A percentile compares a stretch with the other conserved stretches of the same genome.
phyloP scores from a whole-genome alignment of 768 basidiomycete genomes.

The Hysterangium stoloniferum region DNA sequence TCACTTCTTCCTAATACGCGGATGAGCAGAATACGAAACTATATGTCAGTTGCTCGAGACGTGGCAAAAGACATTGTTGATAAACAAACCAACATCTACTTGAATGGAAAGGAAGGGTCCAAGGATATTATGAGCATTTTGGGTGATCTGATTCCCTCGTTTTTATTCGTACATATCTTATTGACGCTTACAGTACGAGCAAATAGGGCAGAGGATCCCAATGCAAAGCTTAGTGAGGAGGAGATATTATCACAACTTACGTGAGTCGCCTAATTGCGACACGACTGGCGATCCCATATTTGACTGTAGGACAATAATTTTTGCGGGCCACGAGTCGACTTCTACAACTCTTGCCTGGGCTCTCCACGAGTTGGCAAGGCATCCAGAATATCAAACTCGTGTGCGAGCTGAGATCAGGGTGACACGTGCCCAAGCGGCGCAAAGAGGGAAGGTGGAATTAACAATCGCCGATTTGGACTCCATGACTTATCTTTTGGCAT shows the following conservation, averaged over 20 bases:
- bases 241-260: constrained; percentile 28
- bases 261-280: constrained; percentile 21
- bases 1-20: neutral
- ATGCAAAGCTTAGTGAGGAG: constrained; percentile 22
- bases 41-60: constrained; percentile 18
- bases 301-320: constrained; percentile 19
- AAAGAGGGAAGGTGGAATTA: constrained; percentile 22
- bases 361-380: constrained; percentile 15
- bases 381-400: constrained; percentile 13
- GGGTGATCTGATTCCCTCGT: constrained; percentile 11
- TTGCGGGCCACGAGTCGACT: constrained; percentile 19
- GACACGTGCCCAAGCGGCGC: constrained; percentile 12
- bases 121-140: constrained; percentile 30
- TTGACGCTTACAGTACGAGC: constrained; percentile 19
- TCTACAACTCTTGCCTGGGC: constrained; percentile 13
- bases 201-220: constrained; percentile 22
- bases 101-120: constrained; percentile 14
- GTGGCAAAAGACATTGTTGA: constrained; percentile 19
- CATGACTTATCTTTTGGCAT: constrained; percentile 26
- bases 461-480: constrained; percentile 25
- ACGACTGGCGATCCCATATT: constrained; percentile 25
- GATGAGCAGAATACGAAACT: neutral
- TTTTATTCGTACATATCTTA: neutral
- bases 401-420: constrained; percentile 15
- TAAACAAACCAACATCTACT: constrained; percentile 18